Conservation (phyloP, 192 early-diverging fungal species). For the Pilaira anomala region DNA sequence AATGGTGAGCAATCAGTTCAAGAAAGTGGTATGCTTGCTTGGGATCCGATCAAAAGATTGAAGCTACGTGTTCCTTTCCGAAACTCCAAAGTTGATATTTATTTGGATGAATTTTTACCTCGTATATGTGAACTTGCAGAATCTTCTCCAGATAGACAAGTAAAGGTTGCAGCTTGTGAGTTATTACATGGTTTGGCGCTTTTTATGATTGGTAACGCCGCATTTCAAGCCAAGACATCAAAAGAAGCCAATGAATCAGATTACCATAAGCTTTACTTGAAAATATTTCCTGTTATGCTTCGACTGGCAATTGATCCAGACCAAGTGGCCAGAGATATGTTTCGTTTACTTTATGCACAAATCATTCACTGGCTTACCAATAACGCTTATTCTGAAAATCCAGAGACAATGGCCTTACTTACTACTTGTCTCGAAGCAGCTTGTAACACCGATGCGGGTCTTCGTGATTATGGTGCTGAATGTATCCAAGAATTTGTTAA, state of each 20-base stretch:
- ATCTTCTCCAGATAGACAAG: constrained; percentile 65
- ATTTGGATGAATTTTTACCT: constrained; percentile 75
- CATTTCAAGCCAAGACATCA: constrained; percentile 45
- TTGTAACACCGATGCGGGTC: constrained; percentile 44
- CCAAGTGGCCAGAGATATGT: constrained; percentile 65
- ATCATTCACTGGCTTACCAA: constrained; percentile 82
- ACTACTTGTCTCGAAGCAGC: constrained; percentile 66
- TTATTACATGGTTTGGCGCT: constrained; percentile 67
- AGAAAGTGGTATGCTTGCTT: constrained; percentile 47
- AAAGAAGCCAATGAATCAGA: constrained; percentile 47
- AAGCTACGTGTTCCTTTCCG: constrained; percentile 64
- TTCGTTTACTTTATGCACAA: constrained; percentile 59
- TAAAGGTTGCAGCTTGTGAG: constrained; percentile 74
- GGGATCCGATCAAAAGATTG: constrained; percentile 64
- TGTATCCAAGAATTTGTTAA: constrained; percentile 71
- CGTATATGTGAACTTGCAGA: constrained; percentile 74
- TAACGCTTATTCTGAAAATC: constrained; percentile 69
- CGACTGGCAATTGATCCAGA: constrained; percentile 71
- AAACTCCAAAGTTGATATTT: constrained; percentile 60
- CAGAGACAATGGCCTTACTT: constrained; percentile 70
- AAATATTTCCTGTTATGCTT: constrained; percentile 68
- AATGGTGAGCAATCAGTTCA: not conserved
- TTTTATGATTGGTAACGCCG: constrained; percentile 73
- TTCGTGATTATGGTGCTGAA: constrained; percentile 73
- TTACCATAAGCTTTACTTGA: constrained; percentile 60